phyloP scores from a whole-genome alignment of 768 basidiomycete species.

The Hygrocybe punicea region DNA sequence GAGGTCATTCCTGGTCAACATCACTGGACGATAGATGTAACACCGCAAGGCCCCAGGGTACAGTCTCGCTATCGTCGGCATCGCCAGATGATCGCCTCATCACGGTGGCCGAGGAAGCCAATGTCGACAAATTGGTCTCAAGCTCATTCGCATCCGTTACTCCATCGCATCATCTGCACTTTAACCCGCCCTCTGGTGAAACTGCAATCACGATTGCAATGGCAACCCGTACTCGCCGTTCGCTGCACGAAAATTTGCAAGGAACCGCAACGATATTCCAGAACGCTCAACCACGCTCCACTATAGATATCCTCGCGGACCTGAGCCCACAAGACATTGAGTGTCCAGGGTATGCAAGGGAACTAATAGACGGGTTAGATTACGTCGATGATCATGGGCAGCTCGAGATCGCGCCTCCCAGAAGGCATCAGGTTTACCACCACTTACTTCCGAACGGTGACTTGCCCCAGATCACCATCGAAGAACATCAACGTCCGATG shows the following conservation, averaged over 20 bases:
- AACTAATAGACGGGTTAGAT: slow-evolving; percentile 44
- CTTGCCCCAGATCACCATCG: too few species aligned
- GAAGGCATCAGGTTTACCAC: too few species aligned
- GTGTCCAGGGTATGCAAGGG: slow-evolving; percentile 45
- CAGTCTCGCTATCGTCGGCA: neutral
- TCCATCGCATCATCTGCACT: neutral
- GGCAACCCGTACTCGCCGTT: neutral
- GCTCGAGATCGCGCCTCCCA: too few species aligned
- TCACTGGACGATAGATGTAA: slow-evolving; percentile 17
- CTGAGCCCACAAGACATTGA: slow-evolving; percentile 24
- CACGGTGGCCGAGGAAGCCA: too few species aligned
- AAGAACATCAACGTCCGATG: too few species aligned
- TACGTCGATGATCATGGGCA: neutral
- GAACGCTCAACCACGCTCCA: slow-evolving; percentile 28
- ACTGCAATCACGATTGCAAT: neutral
- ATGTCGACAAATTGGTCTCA: neutral
- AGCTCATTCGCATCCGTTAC: neutral
- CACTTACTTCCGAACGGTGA: too few species aligned
- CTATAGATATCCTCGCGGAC: slow-evolving; percentile 37
- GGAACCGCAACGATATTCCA: slow-evolving; percentile 36
- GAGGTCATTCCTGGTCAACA: slow-evolving; percentile 20
- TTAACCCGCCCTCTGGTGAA: slow-evolving; percentile 17
- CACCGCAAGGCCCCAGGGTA: neutral
- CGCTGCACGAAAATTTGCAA: neutral
- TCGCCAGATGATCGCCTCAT: too few species aligned